A percentile compares a stretch with the other conserved stretches of the same genome.
Evolutionary conservation across 345 rosid species (phyloP).

Genomic region (Balakata baccata): DNA sequence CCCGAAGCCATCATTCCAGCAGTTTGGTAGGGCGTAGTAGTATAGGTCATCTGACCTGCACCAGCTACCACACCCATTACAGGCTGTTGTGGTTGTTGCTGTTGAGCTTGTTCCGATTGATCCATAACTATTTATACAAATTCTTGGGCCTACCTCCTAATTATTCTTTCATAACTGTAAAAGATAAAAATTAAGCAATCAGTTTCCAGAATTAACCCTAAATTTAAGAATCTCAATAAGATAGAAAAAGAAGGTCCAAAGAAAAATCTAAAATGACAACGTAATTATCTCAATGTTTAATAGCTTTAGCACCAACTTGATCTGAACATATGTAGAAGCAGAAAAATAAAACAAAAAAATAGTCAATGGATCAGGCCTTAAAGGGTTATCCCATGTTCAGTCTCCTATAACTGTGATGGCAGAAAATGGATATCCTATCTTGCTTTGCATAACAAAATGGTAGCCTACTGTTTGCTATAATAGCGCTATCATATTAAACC

Average conservation of each 20-base stretch:
- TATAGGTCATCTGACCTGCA: slow-evolving; percentile 44
- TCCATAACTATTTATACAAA: slow-evolving; percentile 36
- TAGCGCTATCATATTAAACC: neutral
- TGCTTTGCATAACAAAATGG: neutral
- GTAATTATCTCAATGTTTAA: neutral
- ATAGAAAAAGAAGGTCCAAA: neutral
- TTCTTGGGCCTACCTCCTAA: neutral
- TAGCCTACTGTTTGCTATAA: neutral
- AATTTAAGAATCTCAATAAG: neutral
- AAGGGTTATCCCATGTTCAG: neutral
- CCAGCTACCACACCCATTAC: slow-evolving; percentile 45
- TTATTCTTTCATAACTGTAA: slow-evolving; percentile 30
- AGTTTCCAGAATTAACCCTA: neutral
- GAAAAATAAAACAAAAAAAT: neutral
- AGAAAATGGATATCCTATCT: too few species aligned
- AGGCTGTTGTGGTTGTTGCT: slow-evolving; percentile 40
- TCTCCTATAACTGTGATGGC: neutral
- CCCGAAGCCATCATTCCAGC: slow-evolving; percentile 47
- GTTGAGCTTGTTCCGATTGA: slow-evolving; percentile 48
- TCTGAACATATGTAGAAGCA: neutral
- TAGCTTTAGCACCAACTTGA: neutral
- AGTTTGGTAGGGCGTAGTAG: slow-evolving; percentile 46
- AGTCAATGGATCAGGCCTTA: neutral
- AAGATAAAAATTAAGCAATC: slow-evolving; percentile 12
- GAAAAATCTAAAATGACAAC: too few species aligned